These are phyloP conservation scores for Pleurotus djamor DNA, from an alignment of 768 basidiomycete genomes.

Conservation along the genomic window DNA sequence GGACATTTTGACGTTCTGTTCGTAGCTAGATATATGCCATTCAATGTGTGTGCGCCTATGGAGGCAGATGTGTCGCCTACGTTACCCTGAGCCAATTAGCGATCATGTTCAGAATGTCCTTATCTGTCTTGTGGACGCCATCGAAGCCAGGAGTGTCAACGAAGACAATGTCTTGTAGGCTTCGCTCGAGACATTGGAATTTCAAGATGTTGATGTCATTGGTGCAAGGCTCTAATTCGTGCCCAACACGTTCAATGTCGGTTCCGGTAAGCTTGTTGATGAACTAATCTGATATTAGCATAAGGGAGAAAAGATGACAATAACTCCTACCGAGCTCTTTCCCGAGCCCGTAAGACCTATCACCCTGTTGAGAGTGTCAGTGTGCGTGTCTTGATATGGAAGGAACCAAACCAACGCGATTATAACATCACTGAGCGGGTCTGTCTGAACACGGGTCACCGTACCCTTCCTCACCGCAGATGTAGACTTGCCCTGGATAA, in stretches of 20 bases:
- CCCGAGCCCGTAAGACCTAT: constrained; percentile 20
- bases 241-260: neutral
- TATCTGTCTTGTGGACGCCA: constrained; percentile 12
- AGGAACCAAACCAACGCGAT: no score
- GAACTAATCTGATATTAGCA: constrained; percentile 4
- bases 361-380: no score
- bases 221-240: constrained; percentile 5
- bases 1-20: constrained; percentile 9
- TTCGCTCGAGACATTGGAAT: constrained; percentile 6
- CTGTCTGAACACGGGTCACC: no score
- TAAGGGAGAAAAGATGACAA: neutral
- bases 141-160: constrained; percentile 25
- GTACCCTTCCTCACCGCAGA: no score
- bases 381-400: no score
- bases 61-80: neutral
- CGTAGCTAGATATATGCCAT: constrained; percentile 8
- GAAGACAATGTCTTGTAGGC: constrained; percentile 13
- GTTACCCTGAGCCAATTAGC: constrained; percentile 15
- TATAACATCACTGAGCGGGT: no score
- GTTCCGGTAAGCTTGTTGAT: constrained; percentile 6
- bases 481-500: no score
- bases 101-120: constrained; percentile 16
- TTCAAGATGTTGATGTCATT: neutral
- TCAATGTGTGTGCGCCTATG: no score
- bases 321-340: neutral